Percentiles rank a stretch among this genome's conserved stretches.
phyloP scores from a whole-genome alignment of 106 monocot species.

The Triglochin maritima region DNA sequence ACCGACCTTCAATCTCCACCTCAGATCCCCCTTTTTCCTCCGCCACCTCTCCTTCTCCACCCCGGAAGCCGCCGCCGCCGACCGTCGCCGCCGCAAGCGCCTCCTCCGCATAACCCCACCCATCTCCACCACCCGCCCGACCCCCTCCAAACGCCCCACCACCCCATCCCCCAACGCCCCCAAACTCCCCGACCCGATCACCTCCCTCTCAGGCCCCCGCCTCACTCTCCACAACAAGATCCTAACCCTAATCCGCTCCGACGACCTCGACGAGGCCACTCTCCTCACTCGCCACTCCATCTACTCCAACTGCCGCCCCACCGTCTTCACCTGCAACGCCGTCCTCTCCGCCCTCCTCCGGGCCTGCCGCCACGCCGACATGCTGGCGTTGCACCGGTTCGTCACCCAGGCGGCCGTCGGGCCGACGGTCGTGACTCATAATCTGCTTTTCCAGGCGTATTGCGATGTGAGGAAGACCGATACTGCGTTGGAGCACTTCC shows the following conservation, averaged over 20 bases:
- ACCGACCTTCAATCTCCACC: constrained; percentile 27
- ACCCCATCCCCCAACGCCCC: constrained; percentile 56
- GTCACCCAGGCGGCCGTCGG: constrained; percentile 77
- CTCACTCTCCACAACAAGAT: constrained; percentile 83
- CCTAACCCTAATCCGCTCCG: constrained; percentile 51
- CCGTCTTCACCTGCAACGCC: constrained; percentile 82
- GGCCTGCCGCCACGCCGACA: constrained; percentile 67
- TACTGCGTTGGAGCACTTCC: constrained; percentile 82
- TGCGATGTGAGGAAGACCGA: constrained; percentile 80
- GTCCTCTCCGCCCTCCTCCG: constrained; percentile 73
- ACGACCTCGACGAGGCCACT: constrained; percentile 86
- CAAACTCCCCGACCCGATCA: constrained; percentile 64
- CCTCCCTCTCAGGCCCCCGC: constrained; percentile 57
- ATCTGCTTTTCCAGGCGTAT: constrained; percentile 76
- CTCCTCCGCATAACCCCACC: constrained; percentile 86
- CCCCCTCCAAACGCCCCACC: constrained; percentile 7
- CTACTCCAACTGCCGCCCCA: constrained; percentile 96
- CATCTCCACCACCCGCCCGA: constrained; percentile 44
- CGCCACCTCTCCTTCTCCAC: constrained; percentile 72
- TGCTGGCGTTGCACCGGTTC: constrained; percentile 86
- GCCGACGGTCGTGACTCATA: constrained; percentile 75
- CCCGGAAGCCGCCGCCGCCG: constrained; percentile 82
- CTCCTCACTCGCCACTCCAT: constrained; percentile 94
- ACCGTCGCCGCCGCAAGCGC: constrained; percentile 89
- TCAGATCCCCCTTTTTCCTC: constrained; percentile 12